Conservation (phyloP, 2,329 filamentous ascomycete species). For the Apiospora malaysiana region DNA sequence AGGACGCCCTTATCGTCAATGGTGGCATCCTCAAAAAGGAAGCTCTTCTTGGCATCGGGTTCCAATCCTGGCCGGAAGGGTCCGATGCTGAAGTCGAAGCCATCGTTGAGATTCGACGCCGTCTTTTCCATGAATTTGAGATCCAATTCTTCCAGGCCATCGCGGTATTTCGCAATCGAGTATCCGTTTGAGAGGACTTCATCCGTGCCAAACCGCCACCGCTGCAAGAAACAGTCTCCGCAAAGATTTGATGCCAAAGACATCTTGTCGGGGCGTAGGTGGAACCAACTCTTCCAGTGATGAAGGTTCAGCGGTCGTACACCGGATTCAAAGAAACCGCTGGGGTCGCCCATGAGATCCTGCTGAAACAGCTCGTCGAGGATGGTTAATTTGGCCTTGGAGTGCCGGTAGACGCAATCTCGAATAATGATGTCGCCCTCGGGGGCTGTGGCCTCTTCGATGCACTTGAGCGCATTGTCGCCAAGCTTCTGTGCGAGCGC, state of each 20-base stretch:
- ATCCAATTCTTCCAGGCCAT: conserved; percentile 47
- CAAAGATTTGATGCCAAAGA: conserved; percentile 56
- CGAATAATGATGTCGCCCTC: conserved; percentile 62
- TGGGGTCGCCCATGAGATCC: conserved; percentile 59
- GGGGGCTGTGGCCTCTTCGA: conserved; percentile 46
- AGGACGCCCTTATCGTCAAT: conserved; percentile 48
- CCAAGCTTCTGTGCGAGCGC: conserved; percentile 56
- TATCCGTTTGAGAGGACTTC: conserved; percentile 64
- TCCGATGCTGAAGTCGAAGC: conserved; percentile 60
- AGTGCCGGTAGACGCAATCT: conserved; percentile 62
- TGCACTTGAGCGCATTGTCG: conserved; percentile 54
- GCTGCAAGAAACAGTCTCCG: conserved; percentile 63
- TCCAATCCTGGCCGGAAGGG: conserved; percentile 50
- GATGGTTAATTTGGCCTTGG: conserved; percentile 58
- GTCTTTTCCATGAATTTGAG: conserved; percentile 59
- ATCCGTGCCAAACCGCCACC: conserved; percentile 56
- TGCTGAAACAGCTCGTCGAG: conserved; percentile 63
- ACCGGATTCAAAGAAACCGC: conserved; percentile 66
- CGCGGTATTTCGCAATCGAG: conserved; percentile 57
- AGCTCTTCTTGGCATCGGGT: conserved; percentile 56
- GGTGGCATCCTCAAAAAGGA: conserved; percentile 52
- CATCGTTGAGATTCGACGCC: conserved; percentile 52
- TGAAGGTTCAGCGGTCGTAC: conserved; percentile 61
- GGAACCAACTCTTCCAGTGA: conserved; percentile 69
- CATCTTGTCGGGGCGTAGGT: conserved; percentile 55